phyloP scores from a whole-genome alignment of 2,329 filamentous ascomycete genomes.

The Pseudopithomyces chartarum region DNA sequence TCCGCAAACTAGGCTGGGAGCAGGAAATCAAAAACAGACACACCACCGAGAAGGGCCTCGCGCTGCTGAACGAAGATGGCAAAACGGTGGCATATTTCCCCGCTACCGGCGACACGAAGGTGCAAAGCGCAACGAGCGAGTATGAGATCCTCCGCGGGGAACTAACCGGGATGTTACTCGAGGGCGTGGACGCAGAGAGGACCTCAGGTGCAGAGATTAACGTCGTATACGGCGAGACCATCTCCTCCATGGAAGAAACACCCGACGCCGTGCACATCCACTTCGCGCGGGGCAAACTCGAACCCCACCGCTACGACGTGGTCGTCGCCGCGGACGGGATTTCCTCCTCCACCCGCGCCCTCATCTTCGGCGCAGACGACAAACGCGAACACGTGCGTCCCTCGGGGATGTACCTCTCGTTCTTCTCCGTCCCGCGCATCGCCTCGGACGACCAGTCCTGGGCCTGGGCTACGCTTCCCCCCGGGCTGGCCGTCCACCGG shows the following conservation, averaged over 20 bases:
- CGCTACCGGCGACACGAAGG: slow-evolving; percentile 27
- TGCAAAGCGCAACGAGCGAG: slow-evolving; percentile 30
- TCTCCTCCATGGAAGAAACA: slow-evolving; percentile 24
- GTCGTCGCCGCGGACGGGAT: slow-evolving; percentile 38
- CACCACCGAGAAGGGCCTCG: slow-evolving; percentile 49
- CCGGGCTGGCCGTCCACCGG: slow-evolving; percentile 26
- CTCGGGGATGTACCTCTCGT: slow-evolving; percentile 34
- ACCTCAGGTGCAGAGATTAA: slow-evolving; percentile 19
- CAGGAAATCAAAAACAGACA: slow-evolving; percentile 39
- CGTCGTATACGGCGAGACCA: slow-evolving; percentile 26
- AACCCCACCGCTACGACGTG: slow-evolving; percentile 31
- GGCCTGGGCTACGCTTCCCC: slow-evolving; percentile 31
- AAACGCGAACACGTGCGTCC: slow-evolving; percentile 23
- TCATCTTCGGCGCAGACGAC: slow-evolving; percentile 30
- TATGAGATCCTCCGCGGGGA: slow-evolving; percentile 41
- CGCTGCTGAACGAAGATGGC: slow-evolving; percentile 36
- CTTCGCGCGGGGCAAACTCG: slow-evolving; percentile 24
- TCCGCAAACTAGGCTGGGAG: slow-evolving; percentile 48
- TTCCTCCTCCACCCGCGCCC: slow-evolving; percentile 25
- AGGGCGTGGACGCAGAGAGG: slow-evolving; percentile 21
- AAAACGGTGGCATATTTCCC: slow-evolving; percentile 24
- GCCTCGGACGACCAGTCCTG: slow-evolving; percentile 25
- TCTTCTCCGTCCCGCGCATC: slow-evolving; percentile 34
- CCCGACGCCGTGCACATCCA: slow-evolving; percentile 25
- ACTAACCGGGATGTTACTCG: slow-evolving; percentile 41